Percentiles rank a stretch among this genome's conserved stretches.
phyloP scores from a whole-genome alignment of 2,329 filamentous ascomycete genomes.

The Dissoconium aciculare region DNA sequence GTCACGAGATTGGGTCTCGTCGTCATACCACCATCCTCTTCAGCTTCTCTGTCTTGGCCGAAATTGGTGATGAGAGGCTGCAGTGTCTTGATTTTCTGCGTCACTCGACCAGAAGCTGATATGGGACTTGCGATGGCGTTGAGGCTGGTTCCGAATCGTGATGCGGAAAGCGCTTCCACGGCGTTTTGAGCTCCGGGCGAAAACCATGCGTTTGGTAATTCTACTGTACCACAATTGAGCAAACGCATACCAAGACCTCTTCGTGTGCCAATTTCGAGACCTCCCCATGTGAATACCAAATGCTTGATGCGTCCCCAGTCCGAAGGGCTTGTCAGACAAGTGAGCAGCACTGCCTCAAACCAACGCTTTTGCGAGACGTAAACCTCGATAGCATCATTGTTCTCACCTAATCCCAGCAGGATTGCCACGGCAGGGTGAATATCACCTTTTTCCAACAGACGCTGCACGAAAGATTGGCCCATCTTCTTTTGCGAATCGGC shows the following conservation, averaged over 20 bases:
- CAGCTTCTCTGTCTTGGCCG: constrained; percentile 48
- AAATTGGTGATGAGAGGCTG: constrained; percentile 93
- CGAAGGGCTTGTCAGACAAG: constrained; percentile 63
- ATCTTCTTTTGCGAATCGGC: constrained; percentile 68
- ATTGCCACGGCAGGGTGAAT: constrained; percentile 86
- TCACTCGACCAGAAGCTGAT: constrained; percentile 43
- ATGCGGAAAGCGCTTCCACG: constrained; percentile 26
- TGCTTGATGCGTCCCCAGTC: constrained; percentile 87
- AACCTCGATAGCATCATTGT: constrained; percentile 89
- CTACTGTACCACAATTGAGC: constrained; percentile 78
- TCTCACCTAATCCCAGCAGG: constrained; percentile 78
- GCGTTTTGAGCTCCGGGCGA: constrained; percentile 60
- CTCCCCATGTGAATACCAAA: constrained; percentile 87
- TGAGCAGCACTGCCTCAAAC: constrained; percentile 83
- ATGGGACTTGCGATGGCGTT: constrained; percentile 49
- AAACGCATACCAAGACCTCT: constrained; percentile 83
- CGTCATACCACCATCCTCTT: constrained; percentile 28
- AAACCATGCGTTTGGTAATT: constrained; percentile 74
- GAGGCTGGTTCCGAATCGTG: constrained; percentile 27
- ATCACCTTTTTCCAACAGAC: constrained; percentile 76
- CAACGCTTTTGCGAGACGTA: constrained; percentile 84
- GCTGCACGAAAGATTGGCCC: constrained; percentile 77
- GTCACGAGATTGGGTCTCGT: constrained; percentile 36
- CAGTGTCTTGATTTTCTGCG: constrained; percentile 67
- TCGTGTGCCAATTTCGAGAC: constrained; percentile 71